These are phyloP conservation scores for Hamigera avellanea DNA, from an alignment of 495 filamentous ascomycete genomes.

Conservation along the genomic window DNA sequence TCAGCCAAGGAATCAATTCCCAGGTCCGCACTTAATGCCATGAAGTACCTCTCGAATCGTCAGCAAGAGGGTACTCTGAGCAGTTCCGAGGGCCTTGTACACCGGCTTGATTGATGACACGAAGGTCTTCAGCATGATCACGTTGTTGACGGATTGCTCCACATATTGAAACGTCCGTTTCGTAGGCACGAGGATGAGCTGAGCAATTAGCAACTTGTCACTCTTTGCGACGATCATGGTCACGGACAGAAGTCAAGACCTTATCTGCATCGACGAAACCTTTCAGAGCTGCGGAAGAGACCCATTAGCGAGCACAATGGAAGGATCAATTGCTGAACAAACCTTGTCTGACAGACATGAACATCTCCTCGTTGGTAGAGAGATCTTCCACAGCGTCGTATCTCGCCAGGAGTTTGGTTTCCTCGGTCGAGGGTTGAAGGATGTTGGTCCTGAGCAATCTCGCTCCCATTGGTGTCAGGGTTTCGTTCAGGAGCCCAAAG, in stretches of 20 bases:
- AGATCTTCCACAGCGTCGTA: conserved; percentile 82
- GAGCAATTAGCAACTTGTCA: conserved; percentile 12
- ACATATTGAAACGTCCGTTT: conserved; percentile 52
- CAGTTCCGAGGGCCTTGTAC: conserved; percentile 53
- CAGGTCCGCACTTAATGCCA: background rate
- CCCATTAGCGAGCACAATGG: conserved; percentile 1
- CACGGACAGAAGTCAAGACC: conserved; percentile 23
- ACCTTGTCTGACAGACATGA: conserved; percentile 62
- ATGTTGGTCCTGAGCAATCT: conserved; percentile 71
- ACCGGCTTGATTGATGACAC: conserved; percentile 55
- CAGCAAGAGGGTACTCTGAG: conserved; percentile 51
- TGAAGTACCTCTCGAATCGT: conserved; percentile 47
- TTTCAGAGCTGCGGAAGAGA: conserved; percentile 46
- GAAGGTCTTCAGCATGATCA: conserved; percentile 79
- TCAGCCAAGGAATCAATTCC: background rate
- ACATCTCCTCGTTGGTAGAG: conserved; percentile 75
- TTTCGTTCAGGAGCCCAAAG: conserved; percentile 76
- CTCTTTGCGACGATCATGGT: background rate
- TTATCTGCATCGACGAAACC: conserved; percentile 47
- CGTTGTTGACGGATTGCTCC: conserved; percentile 74
- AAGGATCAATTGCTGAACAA: conserved; percentile 2
- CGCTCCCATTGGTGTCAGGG: conserved; percentile 77
- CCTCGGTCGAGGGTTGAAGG: conserved; percentile 77
- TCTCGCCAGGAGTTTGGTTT: conserved; percentile 46
- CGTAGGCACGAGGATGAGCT: conserved; percentile 59